Evolutionary conservation across 176 grass and related monocot species (phyloP), one percentile per base, ranked within the genome.

Genomic region (Cenchrus americanus): DNA sequence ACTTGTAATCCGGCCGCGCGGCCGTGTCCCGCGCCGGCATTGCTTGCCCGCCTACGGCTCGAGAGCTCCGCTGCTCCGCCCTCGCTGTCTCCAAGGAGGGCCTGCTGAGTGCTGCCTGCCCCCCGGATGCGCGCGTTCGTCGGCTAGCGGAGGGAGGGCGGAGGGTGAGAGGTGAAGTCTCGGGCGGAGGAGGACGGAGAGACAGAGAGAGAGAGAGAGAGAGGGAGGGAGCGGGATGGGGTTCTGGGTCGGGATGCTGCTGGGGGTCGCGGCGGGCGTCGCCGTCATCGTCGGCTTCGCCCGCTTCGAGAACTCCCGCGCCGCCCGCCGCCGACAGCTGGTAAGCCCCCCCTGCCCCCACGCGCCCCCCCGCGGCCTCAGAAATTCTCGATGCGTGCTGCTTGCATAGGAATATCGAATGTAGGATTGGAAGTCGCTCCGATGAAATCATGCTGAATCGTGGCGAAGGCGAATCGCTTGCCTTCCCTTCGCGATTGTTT

Each of bases 301-400:
- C 58, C 90, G 90, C 79, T 80, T 17, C 69, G 83, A 92, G 90
- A 89, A 86, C 57, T 65, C 87, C 21, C 90, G 90, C 69, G 69
- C 54, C 80, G 76, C 78, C 1, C 87, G 87, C 11, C 90, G 90
- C 48, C 83, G 90, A 1, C 54, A 72, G 69, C 80, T 92, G 83
- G 90, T 92, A 71, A 88, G 54, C 8, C 10, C 15, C 10, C 15
- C 15, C 14, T 47, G 2, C 19, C 2, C 32, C 27, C 5, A 37
- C 34, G 34, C 24, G 1, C n/a, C 19, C 6, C 11, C 73, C n/a
- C n/a, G n/a, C 19, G 51, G 1, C 49, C 37, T 8, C 30, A 12
- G 8, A 74, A 17, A 30, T 13, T 9, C 4, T 58, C 42, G 80
- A 80, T 23, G 42, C 43, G 66, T 57, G 66, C 10, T 66, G 74